Base-by-base conservation (phyloP, 208 protist genomes). In the Crithidia expoeki region DNA sequence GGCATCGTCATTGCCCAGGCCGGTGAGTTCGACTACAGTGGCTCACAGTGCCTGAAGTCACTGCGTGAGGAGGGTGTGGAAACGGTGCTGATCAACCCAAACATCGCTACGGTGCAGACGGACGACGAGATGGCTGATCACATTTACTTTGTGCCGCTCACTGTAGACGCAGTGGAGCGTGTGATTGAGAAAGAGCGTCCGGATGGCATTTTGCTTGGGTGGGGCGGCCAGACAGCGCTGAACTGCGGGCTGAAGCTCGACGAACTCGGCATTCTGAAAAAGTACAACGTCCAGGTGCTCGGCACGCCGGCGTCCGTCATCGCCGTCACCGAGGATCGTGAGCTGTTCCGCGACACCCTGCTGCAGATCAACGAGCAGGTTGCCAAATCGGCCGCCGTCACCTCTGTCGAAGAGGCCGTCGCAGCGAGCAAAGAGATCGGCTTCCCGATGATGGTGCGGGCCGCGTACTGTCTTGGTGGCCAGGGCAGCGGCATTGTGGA, bases 11-110 rank as follows among this genome's bases (percentile, higher is more conserved):
- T 99, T 78, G 98, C 98, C 38, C 98, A 99, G 89, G 98, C 98
- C 19, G 98, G 98, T 50, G 98, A 99, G 88, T 99, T 99, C 76
- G 98, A 99, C 89, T 99, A 99, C 90, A 98, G 93, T 58, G 98
- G 98, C 51, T 99, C 97, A 25, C 96, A 98, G 73, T 98, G 96
- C 68, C 98, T 99, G 72, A 99, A 99, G 78, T 97, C 98, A 2
- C 84, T 99, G 11, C 98, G 99, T 77, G 97, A 99, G 86, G 97
- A 99, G 84, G 91, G 93, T 62, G 92, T 99, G 27, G 71, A 98
- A 67, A 99, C 97, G 55, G 89, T 99, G 32, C 83, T 99, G 25
- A 98, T 99, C 83, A 99, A 99, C 85, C 98, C 98, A n/a, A 99
- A 99, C 80, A 99, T 99, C 76, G 98, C 98, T 23, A 99, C 98